Conservation (phyloP, 2,329 filamentous ascomycete species). For the Aspergillus ruber region DNA sequence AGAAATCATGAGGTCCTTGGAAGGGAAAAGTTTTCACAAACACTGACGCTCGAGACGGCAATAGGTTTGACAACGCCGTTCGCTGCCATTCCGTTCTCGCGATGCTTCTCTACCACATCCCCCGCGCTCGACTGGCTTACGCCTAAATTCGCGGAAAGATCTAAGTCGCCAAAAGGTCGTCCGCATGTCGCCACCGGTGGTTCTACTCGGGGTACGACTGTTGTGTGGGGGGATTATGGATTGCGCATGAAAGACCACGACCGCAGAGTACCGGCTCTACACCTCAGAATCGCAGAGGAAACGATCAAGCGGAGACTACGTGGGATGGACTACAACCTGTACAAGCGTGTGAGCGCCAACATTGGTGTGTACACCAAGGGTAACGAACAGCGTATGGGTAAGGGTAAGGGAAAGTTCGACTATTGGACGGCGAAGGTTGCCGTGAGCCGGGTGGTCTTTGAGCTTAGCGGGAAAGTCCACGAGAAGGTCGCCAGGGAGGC, state of each 20-base stretch:
- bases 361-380: conserved; percentile 93
- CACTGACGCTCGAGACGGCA: conserved; percentile 13
- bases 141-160: conserved; percentile 70
- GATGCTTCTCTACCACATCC: conserved; percentile 68
- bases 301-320: conserved; percentile 83
- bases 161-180: conserved; percentile 83
- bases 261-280: conserved; percentile 76
- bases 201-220: conserved; percentile 84
- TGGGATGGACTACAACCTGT: conserved; percentile 87
- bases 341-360: conserved; percentile 84
- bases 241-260: conserved; percentile 91
- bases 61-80: conserved; percentile 23
- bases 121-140: conserved; percentile 67
- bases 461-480: conserved; percentile 85
- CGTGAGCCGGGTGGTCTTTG: conserved; percentile 86
- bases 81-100: conserved; percentile 37
- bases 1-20: conserved; percentile 6
- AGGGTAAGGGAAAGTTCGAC: conserved; percentile 95
- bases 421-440: conserved; percentile 89
- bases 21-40: conserved; percentile 6
- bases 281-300: conserved; percentile 86
- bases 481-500: conserved; percentile 92
- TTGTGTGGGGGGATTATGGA: conserved; percentile 94
- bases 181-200: conserved; percentile 85
- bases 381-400: conserved; percentile 98